Evolutionary conservation across 345 rosid genomes (phyloP).

Genomic region (Noccaea bulbosa): DNA sequence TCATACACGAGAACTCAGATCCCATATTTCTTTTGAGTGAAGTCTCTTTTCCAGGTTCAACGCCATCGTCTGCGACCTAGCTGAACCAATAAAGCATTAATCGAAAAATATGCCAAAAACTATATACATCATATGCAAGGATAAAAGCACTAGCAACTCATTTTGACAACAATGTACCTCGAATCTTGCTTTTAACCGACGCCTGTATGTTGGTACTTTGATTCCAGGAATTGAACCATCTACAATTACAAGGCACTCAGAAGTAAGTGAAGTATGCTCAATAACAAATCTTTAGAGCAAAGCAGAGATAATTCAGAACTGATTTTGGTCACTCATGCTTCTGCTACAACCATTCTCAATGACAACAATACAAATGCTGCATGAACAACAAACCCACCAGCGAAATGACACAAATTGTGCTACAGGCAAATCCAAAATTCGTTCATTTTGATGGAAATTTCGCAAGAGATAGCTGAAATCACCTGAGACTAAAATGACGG

Average conservation of each 20-base stretch:
- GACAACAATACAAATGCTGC: neutral
- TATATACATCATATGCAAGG: slow-evolving; percentile 1
- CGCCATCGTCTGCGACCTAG: slow-evolving; percentile 59
- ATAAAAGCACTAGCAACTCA: neutral
- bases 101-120: neutral
- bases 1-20: slow-evolving; percentile 85
- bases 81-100: slow-evolving; percentile 33
- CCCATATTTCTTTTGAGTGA: slow-evolving; percentile 88
- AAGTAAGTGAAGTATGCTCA: neutral
- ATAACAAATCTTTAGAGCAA: neutral
- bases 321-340: slow-evolving; percentile 2
- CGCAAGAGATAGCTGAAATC: neutral
- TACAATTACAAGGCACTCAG: slow-evolving; percentile 33
- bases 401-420: neutral
- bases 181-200: slow-evolving; percentile 61
- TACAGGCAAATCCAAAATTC: neutral
- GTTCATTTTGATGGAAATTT: neutral
- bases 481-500: slow-evolving; percentile 79
- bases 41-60: slow-evolving; percentile 47
- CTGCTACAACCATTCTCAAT: neutral
- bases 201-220: slow-evolving; percentile 75
- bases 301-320: neutral
- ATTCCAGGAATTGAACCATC: slow-evolving; percentile 96
- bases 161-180: slow-evolving; percentile 47
- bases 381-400: neutral